These are phyloP conservation scores for Cerrena zonata DNA, from an alignment of 1,284 basidiomycete species.

Conservation along the genomic window DNA sequence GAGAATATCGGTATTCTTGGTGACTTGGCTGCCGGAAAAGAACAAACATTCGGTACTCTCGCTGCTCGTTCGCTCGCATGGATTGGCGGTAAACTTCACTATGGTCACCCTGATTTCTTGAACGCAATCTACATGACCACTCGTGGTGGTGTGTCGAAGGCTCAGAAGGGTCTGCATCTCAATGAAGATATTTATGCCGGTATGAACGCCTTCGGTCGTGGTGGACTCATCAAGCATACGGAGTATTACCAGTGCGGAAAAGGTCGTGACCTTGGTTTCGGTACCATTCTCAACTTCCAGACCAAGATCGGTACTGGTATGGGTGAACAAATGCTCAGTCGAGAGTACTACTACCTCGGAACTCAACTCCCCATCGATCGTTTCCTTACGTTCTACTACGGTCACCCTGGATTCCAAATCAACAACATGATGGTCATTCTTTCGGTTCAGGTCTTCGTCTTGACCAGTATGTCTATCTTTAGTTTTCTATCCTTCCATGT, in stretches of 20 bases:
- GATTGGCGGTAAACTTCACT: slow-evolving; percentile 98
- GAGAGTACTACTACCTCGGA: slow-evolving; percentile 98
- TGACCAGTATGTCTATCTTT: slow-evolving; percentile 57
- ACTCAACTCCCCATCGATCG: slow-evolving; percentile 98
- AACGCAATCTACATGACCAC: slow-evolving; percentile 98
- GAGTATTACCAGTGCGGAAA: slow-evolving; percentile 99
- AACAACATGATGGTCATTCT: slow-evolving; percentile 98
- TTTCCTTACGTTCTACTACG: slow-evolving; percentile 99
- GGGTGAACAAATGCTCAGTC: slow-evolving; percentile 98
- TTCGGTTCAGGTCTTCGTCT: slow-evolving; percentile 88
- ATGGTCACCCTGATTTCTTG: slow-evolving; percentile 98
- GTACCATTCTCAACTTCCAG: slow-evolving; percentile 98
- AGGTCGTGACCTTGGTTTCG: slow-evolving; percentile 97
- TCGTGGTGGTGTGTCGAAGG: slow-evolving; percentile 96
- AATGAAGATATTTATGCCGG: slow-evolving; percentile 99
- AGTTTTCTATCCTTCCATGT: neutral
- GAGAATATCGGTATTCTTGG: slow-evolving; percentile 99
- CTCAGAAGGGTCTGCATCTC: slow-evolving; percentile 95
- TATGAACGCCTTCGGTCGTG: slow-evolving; percentile 96
- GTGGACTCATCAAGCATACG: slow-evolving; percentile 96
- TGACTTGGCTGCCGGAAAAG: slow-evolving; percentile 97
- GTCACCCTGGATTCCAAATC: slow-evolving; percentile 99
- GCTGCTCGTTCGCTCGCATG: slow-evolving; percentile 91
- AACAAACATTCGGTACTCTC: slow-evolving; percentile 98
- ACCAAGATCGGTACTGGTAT: slow-evolving; percentile 99